A percentile compares a stretch with the other conserved stretches of the same genome.
phyloP scores from a whole-genome alignment of 2,329 filamentous ascomycete species.

The Penicillium sp. region DNA sequence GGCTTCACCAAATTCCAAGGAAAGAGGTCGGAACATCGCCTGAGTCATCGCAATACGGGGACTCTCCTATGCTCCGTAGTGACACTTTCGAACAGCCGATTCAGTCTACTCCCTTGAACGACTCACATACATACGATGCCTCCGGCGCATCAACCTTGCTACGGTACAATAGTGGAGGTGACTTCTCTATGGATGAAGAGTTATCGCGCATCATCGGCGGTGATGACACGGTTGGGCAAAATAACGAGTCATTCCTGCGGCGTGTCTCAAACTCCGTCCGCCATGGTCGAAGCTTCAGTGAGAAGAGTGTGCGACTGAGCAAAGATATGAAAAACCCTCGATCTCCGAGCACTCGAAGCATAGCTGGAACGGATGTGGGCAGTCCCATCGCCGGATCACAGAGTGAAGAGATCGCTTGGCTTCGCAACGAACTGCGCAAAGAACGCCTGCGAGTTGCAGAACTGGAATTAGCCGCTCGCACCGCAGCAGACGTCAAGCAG shows the following conservation, averaged over 20 bases:
- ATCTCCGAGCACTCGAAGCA: conserved; percentile 57
- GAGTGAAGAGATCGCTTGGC: conserved; percentile 62
- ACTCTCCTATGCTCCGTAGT: conserved; percentile 43
- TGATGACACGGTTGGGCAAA: conserved; percentile 56
- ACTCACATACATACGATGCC: conserved; percentile 39
- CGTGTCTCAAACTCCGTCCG: conserved; percentile 91
- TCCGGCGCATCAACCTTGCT: conserved; percentile 66
- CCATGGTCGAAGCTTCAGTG: conserved; percentile 85
- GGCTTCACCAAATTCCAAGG: conserved; percentile 55
- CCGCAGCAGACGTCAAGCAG: conserved; percentile 63
- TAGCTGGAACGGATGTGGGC: conserved; percentile 60
- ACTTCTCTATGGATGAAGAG: conserved; percentile 94
- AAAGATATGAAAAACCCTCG: conserved; percentile 69
- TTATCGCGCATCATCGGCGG: conserved; percentile 82
- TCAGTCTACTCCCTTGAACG: conserved; percentile 46
- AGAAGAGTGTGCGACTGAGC: conserved; percentile 56
- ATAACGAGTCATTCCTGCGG: conserved; percentile 75
- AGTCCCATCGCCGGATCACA: conserved; percentile 66
- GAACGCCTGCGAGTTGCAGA: conserved; percentile 85
- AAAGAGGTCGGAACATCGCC: conserved; percentile 58
- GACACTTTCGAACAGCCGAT: conserved; percentile 12
- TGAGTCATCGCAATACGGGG: conserved; percentile 33
- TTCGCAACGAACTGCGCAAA: conserved; percentile 70
- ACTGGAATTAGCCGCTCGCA: conserved; percentile 61
- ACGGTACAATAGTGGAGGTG: conserved; percentile 72